Conservation (phyloP, 2,329 filamentous ascomycete species). For the Hymenoscyphus repandus region DNA sequence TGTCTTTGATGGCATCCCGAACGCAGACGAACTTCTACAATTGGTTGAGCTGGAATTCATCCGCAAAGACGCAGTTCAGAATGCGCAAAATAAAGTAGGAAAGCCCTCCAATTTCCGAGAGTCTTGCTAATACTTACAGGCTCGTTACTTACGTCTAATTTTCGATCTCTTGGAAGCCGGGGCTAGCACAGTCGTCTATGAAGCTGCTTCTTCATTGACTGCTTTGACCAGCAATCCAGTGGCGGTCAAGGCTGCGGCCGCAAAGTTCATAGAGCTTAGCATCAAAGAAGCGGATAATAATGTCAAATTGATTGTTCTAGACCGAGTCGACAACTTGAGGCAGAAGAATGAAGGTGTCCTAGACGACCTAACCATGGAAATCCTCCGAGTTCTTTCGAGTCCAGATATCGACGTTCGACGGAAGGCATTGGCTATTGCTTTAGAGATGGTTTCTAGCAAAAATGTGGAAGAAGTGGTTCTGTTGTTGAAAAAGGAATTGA, state of each 20-base stretch:
- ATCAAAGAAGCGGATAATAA: constrained; percentile 99
- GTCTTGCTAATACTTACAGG: constrained; percentile 44
- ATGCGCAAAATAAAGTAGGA: constrained; percentile 83
- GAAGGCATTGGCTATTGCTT: constrained; percentile 82
- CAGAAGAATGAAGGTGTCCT: constrained; percentile 86
- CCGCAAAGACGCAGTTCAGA: constrained; percentile 91
- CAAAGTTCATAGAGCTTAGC: constrained; percentile 93
- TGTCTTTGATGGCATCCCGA: constrained; percentile 89
- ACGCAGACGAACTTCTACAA: constrained; percentile 89
- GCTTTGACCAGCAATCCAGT: constrained; percentile 94
- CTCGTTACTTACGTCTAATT: constrained; percentile 86
- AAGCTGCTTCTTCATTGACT: constrained; percentile 91
- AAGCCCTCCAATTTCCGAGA: not conserved
- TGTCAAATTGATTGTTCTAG: constrained; percentile 95
- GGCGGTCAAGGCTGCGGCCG: constrained; percentile 91
- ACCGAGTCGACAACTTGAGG: constrained; percentile 83
- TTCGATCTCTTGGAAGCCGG: constrained; percentile 93
- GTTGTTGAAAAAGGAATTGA: constrained; percentile 92
- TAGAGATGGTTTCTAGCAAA: constrained; percentile 98
- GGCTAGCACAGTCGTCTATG: constrained; percentile 92
- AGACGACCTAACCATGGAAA: constrained; percentile 95
- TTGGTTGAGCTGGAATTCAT: constrained; percentile 96
- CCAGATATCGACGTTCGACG: constrained; percentile 92
- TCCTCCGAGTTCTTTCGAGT: constrained; percentile 88
- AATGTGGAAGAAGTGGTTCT: constrained; percentile 97